Evolutionary conservation across 1,284 basidiomycete species (phyloP).

Genomic region (Cryptococcus jaspeensis): DNA sequence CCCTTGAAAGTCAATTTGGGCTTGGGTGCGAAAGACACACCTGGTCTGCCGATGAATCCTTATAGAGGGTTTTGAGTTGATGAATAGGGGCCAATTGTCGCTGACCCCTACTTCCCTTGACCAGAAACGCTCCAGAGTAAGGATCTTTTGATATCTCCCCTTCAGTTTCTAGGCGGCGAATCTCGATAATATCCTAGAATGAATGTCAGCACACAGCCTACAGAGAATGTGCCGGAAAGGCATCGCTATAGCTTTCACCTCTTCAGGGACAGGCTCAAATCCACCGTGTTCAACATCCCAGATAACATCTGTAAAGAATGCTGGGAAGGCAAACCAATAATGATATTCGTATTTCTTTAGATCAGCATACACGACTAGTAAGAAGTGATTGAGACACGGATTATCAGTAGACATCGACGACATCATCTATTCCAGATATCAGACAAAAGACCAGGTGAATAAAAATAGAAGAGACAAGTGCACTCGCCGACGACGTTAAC

Average conservation of each 20-base stretch:
- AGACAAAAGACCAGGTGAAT: too few relatives aligned
- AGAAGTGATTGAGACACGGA: conserved; percentile 67
- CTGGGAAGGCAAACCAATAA: conserved; percentile 98
- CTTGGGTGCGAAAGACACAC: conserved; percentile 38
- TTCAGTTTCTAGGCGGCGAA: conserved; percentile 23
- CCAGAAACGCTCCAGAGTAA: conserved; percentile 19
- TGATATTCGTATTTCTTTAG: conserved; percentile 97
- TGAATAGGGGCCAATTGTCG: conserved; percentile 58
- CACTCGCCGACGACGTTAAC: conserved; percentile 61
- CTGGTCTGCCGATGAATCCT: conserved; percentile 49
- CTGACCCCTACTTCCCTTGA: conserved; percentile 27
- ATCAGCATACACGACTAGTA: conserved; percentile 91
- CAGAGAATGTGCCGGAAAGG: too few relatives aligned
- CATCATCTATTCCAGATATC: conserved; percentile 28
- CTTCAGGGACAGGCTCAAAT: conserved; percentile 7
- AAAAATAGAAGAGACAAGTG: too few relatives aligned
- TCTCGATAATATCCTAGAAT: conserved; percentile 24
- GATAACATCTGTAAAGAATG: conserved; percentile 77
- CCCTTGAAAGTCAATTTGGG: conserved; percentile 5
- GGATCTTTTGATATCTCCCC: too few relatives aligned
- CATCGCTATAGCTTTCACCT: too few relatives aligned
- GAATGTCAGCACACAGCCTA: not conserved
- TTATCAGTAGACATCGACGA: conserved; percentile 28
- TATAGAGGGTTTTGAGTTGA: conserved; percentile 61
- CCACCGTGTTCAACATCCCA: conserved; percentile 67